Base-by-base conservation (phyloP, 257 asterid genomes). In the Anisodus tanguticus region DNA sequence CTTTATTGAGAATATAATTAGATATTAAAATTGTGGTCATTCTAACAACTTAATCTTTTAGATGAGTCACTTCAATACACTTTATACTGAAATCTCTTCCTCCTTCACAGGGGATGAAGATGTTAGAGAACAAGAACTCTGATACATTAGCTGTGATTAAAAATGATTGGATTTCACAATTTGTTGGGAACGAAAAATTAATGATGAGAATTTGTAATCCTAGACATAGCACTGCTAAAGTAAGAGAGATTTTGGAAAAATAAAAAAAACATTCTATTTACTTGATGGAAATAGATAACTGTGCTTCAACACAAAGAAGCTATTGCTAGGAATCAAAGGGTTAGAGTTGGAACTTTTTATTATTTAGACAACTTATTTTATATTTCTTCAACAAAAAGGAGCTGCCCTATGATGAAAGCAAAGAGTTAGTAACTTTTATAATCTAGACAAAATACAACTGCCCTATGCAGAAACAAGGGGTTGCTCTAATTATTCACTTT, bases 401-500 rank as follows among this genome's bases (percentile, higher is more conserved):
- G 64, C 15, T 53, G 81, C 0, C 82, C 15, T 77, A 77, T 77
- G 64, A 51, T 77, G 64, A 77, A 77, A 53, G 19, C 49, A 77
- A 77, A 77, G 82, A 53, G 82, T 77, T 77, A 53, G 10, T 9
- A 74, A 22, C n/a, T 7, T 53, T 19, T 69, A 39, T 69, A 69
- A 26, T 53, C 53, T 77, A 77, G 22, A 8, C 13, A 51, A 51
- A 47, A 77, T 53, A 77, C 31, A 51, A 77, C 51, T 88, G 93
- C 47, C 94, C 86, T 85, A 86, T 89, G 85, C 85, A 79, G 86
- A 22, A 82, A 85, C 83, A 90, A 90, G 93, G 87, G 81, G 93
- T 82, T 86, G 86, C 86, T 59, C 49, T 53, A 9, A 55, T 58
- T 17, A 31, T 45, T 70, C 86, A 69, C 86, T 71, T 15, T 77